Base-by-base conservation (phyloP, 495 filamentous ascomycete genomes). In the Diplogelasinospora grovesii region DNA sequence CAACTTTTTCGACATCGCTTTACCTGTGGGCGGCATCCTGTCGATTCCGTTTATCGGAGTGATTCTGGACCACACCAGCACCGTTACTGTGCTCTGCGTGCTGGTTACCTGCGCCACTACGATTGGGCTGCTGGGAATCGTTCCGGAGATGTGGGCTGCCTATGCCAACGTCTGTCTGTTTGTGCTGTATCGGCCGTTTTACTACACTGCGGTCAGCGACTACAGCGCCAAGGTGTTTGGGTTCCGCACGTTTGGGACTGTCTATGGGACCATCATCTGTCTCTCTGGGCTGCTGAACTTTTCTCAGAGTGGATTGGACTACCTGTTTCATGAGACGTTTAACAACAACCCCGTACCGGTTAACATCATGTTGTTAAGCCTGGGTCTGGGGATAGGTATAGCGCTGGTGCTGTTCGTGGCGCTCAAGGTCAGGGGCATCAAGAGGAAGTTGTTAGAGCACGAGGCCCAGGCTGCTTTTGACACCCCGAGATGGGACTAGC, bases 221-320 rank as follows among this genome's bases (percentile, higher is more conserved):
- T 96, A 94, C 60, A 69, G 54, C 29, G 89, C 88, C 22, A 96
- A 96, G 63, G 90, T 98, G 22, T 98, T 98, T 59, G 90, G 92
- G 6, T 95, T 95, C 64, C 79, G 78, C 45, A 95, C 89, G 0
- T 97, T 96, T 48, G 90, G 90, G 19, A 95, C 85, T 41, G 86
- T 98, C 19, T 96, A 97, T 57, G 92, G 92, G n/a, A 71, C 89
- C 6, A 81, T 95, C 40, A 96, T 96, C 43, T 95, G 87, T 54
- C 57, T 92, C 3, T 81, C 89, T 2, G 92, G 92, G 5, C 51
- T 98, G 8, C 71, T 89, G 35, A 95, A 94, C 60, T 90, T 98
- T 50, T 77, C 73, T 13, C 90, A 97, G 67, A 79, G 80, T 8
- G 88, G 74, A 0, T 65, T 97, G 20, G 92, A 96, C 59, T 79